A percentile compares a stretch with the other conserved stretches of the same genome.
phyloP scores from a whole-genome alignment of 2,329 filamentous ascomycete species.

The Aspergillus quadrilineatus region DNA sequence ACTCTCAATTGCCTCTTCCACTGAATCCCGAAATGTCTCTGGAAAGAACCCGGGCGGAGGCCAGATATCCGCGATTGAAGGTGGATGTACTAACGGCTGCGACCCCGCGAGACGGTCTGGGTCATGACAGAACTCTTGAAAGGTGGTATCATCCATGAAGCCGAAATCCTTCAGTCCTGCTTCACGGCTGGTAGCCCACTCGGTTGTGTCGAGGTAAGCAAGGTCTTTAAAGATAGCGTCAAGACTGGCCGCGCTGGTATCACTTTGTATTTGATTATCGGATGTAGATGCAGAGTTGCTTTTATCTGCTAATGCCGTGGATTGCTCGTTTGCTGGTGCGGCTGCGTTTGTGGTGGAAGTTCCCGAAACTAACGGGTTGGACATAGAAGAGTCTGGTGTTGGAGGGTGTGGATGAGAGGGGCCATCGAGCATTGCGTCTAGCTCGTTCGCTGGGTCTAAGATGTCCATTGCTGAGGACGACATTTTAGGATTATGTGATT shows the following conservation, averaged over 20 bases:
- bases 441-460: slow-evolving; percentile 20
- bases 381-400: slow-evolving; percentile 35
- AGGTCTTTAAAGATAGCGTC: slow-evolving; percentile 49
- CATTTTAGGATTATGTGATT: slow-evolving; percentile 9
- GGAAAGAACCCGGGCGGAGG: slow-evolving; percentile 45
- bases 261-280: slow-evolving; percentile 5
- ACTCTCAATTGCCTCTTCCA: slow-evolving; percentile 22
- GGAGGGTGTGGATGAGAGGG: slow-evolving; percentile 27
- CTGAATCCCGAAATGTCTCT: slow-evolving; percentile 37
- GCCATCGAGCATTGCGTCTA: slow-evolving; percentile 22
- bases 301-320: slow-evolving; percentile 12
- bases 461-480: slow-evolving; percentile 22
- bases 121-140: slow-evolving; percentile 47
- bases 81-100: slow-evolving; percentile 37
- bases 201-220: slow-evolving; percentile 46
- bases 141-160: slow-evolving; percentile 45
- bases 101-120: slow-evolving; percentile 42
- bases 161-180: slow-evolving; percentile 46
- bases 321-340: slow-evolving; percentile 15
- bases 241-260: slow-evolving; percentile 29
- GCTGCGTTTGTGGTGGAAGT: slow-evolving; percentile 6
- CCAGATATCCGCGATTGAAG: slow-evolving; percentile 45
- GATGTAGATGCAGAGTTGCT: slow-evolving; percentile 3
- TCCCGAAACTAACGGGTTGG: slow-evolving; percentile 24
- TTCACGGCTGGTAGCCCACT: slow-evolving; percentile 44